Base-by-base conservation (phyloP, 768 basidiomycete species). In the Ramaria sp. region DNA sequence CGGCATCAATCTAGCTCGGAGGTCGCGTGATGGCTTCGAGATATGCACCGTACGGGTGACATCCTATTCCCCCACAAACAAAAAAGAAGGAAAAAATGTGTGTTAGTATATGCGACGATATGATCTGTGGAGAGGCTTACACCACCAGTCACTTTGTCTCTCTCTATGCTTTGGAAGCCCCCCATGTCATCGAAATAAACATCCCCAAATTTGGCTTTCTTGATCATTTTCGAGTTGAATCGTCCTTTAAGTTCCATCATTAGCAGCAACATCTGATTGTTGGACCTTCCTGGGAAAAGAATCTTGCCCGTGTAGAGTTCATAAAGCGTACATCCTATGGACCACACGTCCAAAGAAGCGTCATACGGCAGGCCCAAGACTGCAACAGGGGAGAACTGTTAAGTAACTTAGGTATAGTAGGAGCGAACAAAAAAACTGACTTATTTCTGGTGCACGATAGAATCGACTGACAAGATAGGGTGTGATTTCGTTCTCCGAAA, bases 201-300 rank as follows among this genome's bases (percentile, higher is more conserved):
- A 48, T 90, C 85, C 1, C 88, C 90, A 69, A 98, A 97, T 64
- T 86, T 85, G 0, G 88, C 88, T 65, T 86, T 91, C 71, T 95
- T 96, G 67, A 98, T 86, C 82, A 91, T 82, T 69, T 91, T 92
- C 59, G 80, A 76, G 64, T 91, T 94, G 71, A 98, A 88, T 48
- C 92, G 78, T 34, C 96, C 94, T 67, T 90, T 94, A 56, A 96
- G 75, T 67, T 98, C 95, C 93, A 97, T 97, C 88, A 97, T 96
- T 55, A 89, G 80, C 53, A 92, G 74, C 18, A 98, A 73, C 95
- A 98, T 98, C 63, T 98, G 94, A 64, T 96, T 96, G 69, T 99
- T 98, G 16, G 89, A 89, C 37, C 91, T 82, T 12, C 95, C 95
- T 0, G 96, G 96, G 67, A 98, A 91, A 38, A 99, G 81, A 54